Evolutionary conservation across 208 protist genomes (phyloP).

Genomic region (Wallacemonas sp.): DNA sequence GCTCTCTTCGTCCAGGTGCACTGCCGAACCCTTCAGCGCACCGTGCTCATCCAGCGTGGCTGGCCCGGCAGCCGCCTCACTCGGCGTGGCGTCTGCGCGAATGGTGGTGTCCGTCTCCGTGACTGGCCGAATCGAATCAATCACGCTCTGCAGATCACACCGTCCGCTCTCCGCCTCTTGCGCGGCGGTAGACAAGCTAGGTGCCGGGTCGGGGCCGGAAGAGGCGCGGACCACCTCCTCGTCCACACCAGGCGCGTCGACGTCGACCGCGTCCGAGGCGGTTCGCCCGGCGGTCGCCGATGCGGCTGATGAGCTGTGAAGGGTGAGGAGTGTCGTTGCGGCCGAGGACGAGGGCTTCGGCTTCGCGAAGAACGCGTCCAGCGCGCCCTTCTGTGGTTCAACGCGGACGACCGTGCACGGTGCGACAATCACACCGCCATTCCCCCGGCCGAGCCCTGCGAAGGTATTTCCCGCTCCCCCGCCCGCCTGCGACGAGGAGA

Average conservation of each 20-base stretch:
- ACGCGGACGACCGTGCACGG: constrained; percentile 77
- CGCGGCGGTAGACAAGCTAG: neutral
- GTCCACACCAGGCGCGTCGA: neutral
- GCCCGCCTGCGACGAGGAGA: neutral
- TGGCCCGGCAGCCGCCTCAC: too few relatives aligned
- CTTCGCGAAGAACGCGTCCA: constrained; percentile 59
- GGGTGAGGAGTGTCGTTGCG: too few relatives aligned
- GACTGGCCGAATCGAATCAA: constrained; percentile 9
- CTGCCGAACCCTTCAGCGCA: neutral
- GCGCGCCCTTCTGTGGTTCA: constrained; percentile 68
- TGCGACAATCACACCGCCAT: constrained; percentile 25
- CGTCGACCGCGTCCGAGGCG: neutral
- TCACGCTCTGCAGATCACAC: neutral
- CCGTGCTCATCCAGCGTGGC: too few relatives aligned
- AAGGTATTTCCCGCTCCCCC: neutral
- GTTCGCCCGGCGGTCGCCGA: neutral
- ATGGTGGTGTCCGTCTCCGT: neutral
- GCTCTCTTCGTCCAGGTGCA: neutral
- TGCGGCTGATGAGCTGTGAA: too few relatives aligned
- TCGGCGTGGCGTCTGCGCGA: neutral
- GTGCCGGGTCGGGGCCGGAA: neutral
- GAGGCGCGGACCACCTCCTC: neutral
- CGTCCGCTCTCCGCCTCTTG: neutral
- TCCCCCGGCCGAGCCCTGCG: neutral
- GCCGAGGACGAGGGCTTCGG: neutral